A percentile compares a stretch with the other conserved stretches of the same genome.
phyloP scores from a whole-genome alignment of 75 land plant species.

The Selaginella tamariscina region DNA sequence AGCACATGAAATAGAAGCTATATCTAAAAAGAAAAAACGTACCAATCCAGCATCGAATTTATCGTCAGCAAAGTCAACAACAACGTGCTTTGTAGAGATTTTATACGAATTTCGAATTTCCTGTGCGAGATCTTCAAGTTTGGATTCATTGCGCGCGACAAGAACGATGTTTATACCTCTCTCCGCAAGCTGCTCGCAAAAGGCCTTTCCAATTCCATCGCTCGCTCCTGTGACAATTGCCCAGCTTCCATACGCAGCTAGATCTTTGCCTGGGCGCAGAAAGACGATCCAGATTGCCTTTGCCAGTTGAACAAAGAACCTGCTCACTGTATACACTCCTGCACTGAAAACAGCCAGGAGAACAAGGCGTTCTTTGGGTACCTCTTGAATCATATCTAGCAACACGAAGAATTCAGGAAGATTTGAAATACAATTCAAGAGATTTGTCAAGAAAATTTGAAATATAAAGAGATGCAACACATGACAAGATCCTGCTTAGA shows the following conservation, averaged over 20 bases:
- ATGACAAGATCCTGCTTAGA: no score
- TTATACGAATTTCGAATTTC: constrained; percentile 33
- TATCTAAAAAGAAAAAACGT: no score
- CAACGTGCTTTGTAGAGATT: constrained; percentile 34
- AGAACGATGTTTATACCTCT: constrained; percentile 57
- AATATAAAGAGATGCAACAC: no score
- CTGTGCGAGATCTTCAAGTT: constrained; percentile 38
- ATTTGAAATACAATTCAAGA: neutral
- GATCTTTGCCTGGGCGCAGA: constrained; percentile 1
- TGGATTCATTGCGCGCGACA: constrained; percentile 57
- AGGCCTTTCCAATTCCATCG: constrained; percentile 77
- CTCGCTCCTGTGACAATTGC: constrained; percentile 85
- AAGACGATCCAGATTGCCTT: constrained; percentile 19
- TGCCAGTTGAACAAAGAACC: neutral
- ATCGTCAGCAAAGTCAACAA: constrained; percentile 48
- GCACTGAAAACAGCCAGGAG: neutral
- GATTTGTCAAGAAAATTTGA: no score
- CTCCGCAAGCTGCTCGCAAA: constrained; percentile 55
- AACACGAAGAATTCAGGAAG: neutral
- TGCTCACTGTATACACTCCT: neutral
- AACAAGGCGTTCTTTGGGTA: neutral
- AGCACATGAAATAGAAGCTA: no score
- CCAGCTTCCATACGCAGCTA: constrained; percentile 67
- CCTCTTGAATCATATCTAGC: neutral
- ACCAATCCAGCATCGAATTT: constrained; percentile 25